phyloP scores from a whole-genome alignment of 2,329 filamentous ascomycete genomes.

The Colletotrichum salicis region DNA sequence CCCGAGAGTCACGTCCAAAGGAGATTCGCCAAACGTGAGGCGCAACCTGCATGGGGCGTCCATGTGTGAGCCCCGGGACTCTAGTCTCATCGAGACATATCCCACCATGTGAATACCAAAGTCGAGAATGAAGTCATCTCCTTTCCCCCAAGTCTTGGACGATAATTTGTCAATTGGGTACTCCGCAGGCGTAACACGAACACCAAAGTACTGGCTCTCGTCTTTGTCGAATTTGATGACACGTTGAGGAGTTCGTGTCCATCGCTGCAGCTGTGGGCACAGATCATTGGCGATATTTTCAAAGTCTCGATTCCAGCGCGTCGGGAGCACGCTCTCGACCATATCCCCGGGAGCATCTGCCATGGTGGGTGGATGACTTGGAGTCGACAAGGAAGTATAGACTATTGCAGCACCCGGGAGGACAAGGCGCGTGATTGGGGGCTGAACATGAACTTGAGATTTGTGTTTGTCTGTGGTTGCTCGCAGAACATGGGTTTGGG shows the following conservation, averaged over 20 bases:
- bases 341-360: conserved; percentile 20
- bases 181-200: conserved; percentile 32
- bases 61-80: conserved; percentile 43
- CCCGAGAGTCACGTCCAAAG: conserved; percentile 48
- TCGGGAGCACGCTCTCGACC: conserved; percentile 27
- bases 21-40: conserved; percentile 49
- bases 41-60: conserved; percentile 48
- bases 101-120: conserved; percentile 48
- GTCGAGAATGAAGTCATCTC: conserved; percentile 45
- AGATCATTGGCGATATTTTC: conserved; percentile 25
- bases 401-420: not conserved
- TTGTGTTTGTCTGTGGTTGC: not conserved
- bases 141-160: conserved; percentile 39
- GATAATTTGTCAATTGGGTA: conserved; percentile 35
- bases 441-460: not conserved
- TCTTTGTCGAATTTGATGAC: conserved; percentile 40
- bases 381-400: not conserved
- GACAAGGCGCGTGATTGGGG: not conserved
- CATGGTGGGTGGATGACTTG: conserved; percentile 4
- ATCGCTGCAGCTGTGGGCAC: conserved; percentile 32
- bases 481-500: not conserved
- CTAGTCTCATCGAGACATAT: conserved; percentile 43
- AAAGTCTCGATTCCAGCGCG: conserved; percentile 25
- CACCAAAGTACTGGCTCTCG: conserved; percentile 38
- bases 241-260: conserved; percentile 32